Evolutionary conservation across 305 asterid genomes (phyloP), one percentile per base, ranked within the genome.

Genomic region (Solanum aculeatissimum): DNA sequence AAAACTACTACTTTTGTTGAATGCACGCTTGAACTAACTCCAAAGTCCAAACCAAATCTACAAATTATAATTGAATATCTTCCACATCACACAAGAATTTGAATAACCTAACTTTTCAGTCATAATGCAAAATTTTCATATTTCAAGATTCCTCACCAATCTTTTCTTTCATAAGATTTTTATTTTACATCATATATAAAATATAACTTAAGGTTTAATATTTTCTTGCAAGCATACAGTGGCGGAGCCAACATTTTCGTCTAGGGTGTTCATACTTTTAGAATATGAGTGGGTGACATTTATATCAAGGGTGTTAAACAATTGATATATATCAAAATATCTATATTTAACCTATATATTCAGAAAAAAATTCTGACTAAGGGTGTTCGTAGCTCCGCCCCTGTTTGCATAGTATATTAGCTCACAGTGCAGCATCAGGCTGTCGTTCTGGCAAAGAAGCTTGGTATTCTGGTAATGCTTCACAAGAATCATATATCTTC

Each of bases 371-470:
- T 32, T 4, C 6, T 3, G 1, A 32, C 1, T 32, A 32, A 32
- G 6, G 0, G 0, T 32, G 38, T 6, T 32, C n/a, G n/a, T n/a
- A n/a, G n/a, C n/a, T n/a, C n/a, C n/a, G n/a, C n/a, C n/a, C n/a
- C n/a, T n/a, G 3, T 4, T 4, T 32, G 38, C 38, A 4, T 29
- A 29, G n/a, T 14, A 9, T 38, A 60, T 16, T 23, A 70, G 62
- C 19, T 58, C 66, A 66, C 19, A 51, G 45, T 19, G 65, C 66
- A 7, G 95, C 97, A 85, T 93, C 98, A 47, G 97, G 97, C 83
- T 94, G 97, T 85, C 86, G 87, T n/a, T 89, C 91, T 6, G 98
- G 98, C 62, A 80, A 14, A 77, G 98, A 92, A 84, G 96, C 92
- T 81, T 85, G 91, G 81, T 91, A 93, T 84, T 92, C 95, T 12